A percentile compares a stretch with the other conserved stretches of the same genome.
These are phyloP conservation scores for Syzygium syzygioides DNA, from an alignment of 441 rosid genomes.

Conservation along the genomic window DNA sequence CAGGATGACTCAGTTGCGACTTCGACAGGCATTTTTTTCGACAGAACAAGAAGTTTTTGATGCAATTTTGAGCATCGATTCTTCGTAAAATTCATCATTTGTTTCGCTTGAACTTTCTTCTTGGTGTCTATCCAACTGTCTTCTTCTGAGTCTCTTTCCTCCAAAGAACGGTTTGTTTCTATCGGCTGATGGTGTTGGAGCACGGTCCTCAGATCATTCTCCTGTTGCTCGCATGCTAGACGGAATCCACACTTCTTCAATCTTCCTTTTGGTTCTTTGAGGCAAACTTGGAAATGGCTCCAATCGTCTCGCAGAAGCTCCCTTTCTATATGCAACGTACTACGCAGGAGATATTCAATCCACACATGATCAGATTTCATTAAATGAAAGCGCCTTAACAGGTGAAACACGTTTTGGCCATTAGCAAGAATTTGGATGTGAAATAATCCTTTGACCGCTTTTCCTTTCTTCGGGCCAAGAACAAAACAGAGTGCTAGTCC, in stretches of 20 bases:
- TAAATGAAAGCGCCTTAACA: no score
- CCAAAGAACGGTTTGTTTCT: neutral
- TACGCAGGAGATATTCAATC: neutral
- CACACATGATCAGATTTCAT: neutral
- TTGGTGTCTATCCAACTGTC: neutral
- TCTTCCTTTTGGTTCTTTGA: neutral
- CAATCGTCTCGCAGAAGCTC: neutral
- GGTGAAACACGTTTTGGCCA: rapidly evolving
- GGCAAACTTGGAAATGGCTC: neutral
- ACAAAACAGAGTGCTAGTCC: neutral
- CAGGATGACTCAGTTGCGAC: no score
- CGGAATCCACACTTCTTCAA: neutral
- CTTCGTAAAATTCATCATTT: neutral
- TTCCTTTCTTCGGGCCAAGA: neutral
- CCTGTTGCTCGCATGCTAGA: neutral
- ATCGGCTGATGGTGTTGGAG: neutral
- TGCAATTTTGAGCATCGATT: no score
- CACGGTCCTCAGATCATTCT: neutral
- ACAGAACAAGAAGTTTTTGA: no score
- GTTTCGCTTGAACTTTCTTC: neutral
- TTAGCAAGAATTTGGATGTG: neutral
- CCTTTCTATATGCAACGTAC: neutral
- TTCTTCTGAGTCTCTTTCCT: neutral
- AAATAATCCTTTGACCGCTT: neutral
- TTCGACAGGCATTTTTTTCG: no score